A percentile compares a stretch with the other conserved stretches of the same genome.
phyloP scores from a whole-genome alignment of 352 stramenopile species.

The Globisporangium yorkense region DNA sequence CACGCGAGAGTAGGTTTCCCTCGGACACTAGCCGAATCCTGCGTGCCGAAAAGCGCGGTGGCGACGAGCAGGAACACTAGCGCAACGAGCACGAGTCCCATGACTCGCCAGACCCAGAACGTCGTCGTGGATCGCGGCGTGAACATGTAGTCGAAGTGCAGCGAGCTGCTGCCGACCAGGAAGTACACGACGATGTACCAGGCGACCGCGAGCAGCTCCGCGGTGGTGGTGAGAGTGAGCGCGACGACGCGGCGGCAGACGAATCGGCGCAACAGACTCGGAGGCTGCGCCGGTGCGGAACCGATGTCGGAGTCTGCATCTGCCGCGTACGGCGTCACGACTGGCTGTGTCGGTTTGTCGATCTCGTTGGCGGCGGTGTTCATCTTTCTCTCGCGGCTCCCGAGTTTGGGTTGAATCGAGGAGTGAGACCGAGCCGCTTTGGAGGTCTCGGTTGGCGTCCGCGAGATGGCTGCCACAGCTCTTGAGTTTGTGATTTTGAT shows the following conservation, averaged over 20 bases:
- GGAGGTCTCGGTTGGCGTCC: too few species aligned
- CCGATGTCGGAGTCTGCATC: background rate
- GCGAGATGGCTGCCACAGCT: too few species aligned
- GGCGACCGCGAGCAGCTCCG: background rate
- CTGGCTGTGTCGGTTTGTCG: too few species aligned
- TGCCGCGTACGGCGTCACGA: background rate
- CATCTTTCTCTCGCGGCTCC: too few species aligned
- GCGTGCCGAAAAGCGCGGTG: too few species aligned
- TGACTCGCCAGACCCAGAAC: constrained; percentile 5
- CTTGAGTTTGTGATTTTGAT: too few species aligned
- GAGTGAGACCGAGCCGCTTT: too few species aligned
- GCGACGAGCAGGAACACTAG: background rate
- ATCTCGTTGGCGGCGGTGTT: too few species aligned
- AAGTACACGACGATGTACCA: constrained; percentile 1
- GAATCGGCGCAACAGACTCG: background rate
- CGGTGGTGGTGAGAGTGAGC: background rate
- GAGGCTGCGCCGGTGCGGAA: background rate
- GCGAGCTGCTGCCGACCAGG: background rate
- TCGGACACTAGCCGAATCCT: too few species aligned
- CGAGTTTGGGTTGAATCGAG: too few species aligned
- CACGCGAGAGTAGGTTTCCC: too few species aligned
- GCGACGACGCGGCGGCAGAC: background rate
- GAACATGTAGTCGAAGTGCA: constrained; percentile 1
- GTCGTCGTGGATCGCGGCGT: background rate
- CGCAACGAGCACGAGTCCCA: background rate